Evolutionary conservation across 257 asterid genomes (phyloP).

Genomic region (Solanum gandarillasii): DNA sequence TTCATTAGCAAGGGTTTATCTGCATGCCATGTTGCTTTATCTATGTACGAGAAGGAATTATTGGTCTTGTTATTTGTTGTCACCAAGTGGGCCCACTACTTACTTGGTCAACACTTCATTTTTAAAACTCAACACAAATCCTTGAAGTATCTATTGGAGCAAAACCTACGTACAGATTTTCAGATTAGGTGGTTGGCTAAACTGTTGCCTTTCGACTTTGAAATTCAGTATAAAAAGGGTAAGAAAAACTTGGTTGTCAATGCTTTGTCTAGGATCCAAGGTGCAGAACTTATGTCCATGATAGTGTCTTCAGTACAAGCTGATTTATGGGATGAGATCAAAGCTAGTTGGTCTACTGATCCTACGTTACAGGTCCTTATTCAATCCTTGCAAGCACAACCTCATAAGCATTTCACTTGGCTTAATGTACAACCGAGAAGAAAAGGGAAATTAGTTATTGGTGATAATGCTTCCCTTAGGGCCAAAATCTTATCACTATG

Average conservation of each 20-base stretch:
- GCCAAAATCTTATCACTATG: no score
- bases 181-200: background rate
- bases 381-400: background rate
- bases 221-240: background rate
- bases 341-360: no score
- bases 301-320: no score
- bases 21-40: background rate
- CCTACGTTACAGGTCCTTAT: background rate
- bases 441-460: background rate
- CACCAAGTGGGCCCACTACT: background rate
- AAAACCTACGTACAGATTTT: background rate
- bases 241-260: background rate
- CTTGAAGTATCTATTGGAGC: background rate
- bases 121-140: background rate
- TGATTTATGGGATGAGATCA: no score
- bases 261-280: background rate
- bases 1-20: background rate
- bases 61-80: background rate
- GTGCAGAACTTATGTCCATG: background rate
- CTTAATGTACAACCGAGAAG: background rate
- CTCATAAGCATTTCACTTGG: background rate
- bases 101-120: background rate
- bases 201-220: background rate
- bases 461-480: background rate
- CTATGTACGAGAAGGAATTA: background rate